phyloP scores from a whole-genome alignment of 2,329 filamentous ascomycete genomes.

The Aureobasidium sp. region DNA sequence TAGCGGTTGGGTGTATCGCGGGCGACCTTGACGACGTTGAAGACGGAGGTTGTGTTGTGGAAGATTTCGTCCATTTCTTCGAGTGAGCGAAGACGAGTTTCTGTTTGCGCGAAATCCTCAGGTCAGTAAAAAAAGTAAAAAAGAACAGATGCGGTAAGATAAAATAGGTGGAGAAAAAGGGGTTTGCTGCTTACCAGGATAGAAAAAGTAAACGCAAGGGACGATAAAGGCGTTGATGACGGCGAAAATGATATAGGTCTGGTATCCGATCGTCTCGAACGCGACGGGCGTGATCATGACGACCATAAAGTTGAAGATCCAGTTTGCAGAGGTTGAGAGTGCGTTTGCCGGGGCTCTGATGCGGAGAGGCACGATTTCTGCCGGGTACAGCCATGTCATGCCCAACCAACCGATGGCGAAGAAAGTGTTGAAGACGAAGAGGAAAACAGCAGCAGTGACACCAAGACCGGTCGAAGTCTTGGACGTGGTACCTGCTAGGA shows the following conservation, averaged over 20 bases:
- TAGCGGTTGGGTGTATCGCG: slow-evolving; percentile 48
- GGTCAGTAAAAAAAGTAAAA: too few species aligned
- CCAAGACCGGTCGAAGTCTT: slow-evolving; percentile 13
- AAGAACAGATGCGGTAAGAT: slow-evolving; percentile 38
- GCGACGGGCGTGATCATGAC: slow-evolving; percentile 58
- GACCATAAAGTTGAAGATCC: slow-evolving; percentile 36
- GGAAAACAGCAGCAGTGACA: slow-evolving; percentile 20
- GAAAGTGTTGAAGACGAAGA: slow-evolving; percentile 50
- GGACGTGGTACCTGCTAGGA: slow-evolving; percentile 26
- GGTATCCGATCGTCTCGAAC: slow-evolving; percentile 50
- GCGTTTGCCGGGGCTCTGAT: slow-evolving; percentile 23
- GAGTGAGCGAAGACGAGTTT: slow-evolving; percentile 57
- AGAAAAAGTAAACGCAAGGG: slow-evolving; percentile 36
- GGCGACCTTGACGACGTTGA: slow-evolving; percentile 46
- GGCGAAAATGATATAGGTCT: slow-evolving; percentile 58
- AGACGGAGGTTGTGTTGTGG: slow-evolving; percentile 45
- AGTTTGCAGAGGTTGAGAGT: slow-evolving; percentile 44
- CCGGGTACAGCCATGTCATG: slow-evolving; percentile 34
- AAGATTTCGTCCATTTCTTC: slow-evolving; percentile 63
- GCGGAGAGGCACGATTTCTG: slow-evolving; percentile 23
- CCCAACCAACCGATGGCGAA: slow-evolving; percentile 49
- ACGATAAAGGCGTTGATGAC: slow-evolving; percentile 51
- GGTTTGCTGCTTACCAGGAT: slow-evolving; percentile 12
- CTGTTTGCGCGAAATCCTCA: too few species aligned
- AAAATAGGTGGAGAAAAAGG: neutral